Conservation (phyloP, 495 filamentous ascomycete genomes). For the Aspergillus egyptiacus region DNA sequence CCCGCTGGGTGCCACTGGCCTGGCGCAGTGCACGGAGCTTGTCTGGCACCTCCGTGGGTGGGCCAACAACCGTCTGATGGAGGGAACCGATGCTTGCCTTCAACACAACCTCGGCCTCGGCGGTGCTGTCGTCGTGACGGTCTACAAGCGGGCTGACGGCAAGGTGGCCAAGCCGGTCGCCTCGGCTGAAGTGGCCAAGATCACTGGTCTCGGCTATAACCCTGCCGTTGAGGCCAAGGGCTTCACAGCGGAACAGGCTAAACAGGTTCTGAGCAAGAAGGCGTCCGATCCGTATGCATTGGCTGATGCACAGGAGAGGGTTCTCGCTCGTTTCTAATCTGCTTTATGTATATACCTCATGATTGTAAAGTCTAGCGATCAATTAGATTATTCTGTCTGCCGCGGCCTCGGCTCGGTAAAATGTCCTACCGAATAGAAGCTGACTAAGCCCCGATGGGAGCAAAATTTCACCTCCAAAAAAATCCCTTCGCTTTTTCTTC, state of each 20-base stretch:
- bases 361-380: conserved; percentile 10
- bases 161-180: conserved; percentile 50
- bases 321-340: conserved; percentile 54
- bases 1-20: conserved; percentile 84
- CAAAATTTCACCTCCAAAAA: neutral
- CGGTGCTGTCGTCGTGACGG: conserved; percentile 83
- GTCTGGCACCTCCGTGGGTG: conserved; percentile 95
- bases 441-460: neutral
- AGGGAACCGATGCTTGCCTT: conserved; percentile 62
- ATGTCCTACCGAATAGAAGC: neutral
- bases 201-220: conserved; percentile 77
- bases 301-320: conserved; percentile 64
- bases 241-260: conserved; percentile 70
- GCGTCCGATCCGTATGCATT: conserved; percentile 66
- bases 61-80: conserved; percentile 81
- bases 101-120: conserved; percentile 95
- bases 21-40: conserved; percentile 92
- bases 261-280: conserved; percentile 63
- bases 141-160: conserved; percentile 86
- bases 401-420: neutral
- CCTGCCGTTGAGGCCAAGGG: conserved; percentile 85
- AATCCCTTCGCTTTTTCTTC: conserved; percentile 11
- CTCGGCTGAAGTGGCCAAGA: conserved; percentile 52
- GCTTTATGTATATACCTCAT: conserved; percentile 5
- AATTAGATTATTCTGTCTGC: neutral